Evolutionary conservation across 176 grass and related monocot genomes (phyloP), one percentile per base, ranked within the genome.

Genomic region (Ensete glaucum): DNA sequence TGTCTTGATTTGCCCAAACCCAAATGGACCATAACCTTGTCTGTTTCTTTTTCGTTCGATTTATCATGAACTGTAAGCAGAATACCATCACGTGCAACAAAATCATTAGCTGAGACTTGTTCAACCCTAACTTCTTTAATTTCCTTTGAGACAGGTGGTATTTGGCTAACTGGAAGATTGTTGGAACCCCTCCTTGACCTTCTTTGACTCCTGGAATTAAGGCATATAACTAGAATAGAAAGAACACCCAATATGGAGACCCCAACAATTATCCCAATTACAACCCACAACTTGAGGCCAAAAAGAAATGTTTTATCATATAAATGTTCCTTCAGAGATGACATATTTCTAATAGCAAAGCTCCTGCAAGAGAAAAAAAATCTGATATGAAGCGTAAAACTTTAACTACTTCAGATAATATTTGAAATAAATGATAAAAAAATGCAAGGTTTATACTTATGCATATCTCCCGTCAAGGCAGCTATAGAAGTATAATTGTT

Each of bases 261-360:
- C 68, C 90, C 94, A 19, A 91, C 94, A 54, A 82, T 57, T 11
- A 97, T 85, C n/a, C 94, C 90, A 77, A 97, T 97, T 43, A 97
- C 88, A 29, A 92, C 90, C 90, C 88, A 97, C 55, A 97, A 82
- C 85, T 93, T 92, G 49, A 97, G 90, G 24, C 94, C 90, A 83
- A 93, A 86, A 34, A 97, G 72, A 74, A 91, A 54, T 8, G 90
- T 97, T 84, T 88, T 93, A 59, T 82, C 77, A 84, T 93, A 85
- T 59, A 97, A 78, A 55, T 91, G 89, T 79, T 97, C 88, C 67
- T 89, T 86, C 34, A 97, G 83, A 71, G 88, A 87, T 20, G 90
- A 97, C 94, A 93, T 92, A 14, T 82, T 90, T 54, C 34, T 23
- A 73, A 34, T 79, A 82, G 88, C 19, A 78, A 88, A 80, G 22